Evolutionary conservation across 2,329 filamentous ascomycete species (phyloP).

Genomic region (Sphaerulina musiva): DNA sequence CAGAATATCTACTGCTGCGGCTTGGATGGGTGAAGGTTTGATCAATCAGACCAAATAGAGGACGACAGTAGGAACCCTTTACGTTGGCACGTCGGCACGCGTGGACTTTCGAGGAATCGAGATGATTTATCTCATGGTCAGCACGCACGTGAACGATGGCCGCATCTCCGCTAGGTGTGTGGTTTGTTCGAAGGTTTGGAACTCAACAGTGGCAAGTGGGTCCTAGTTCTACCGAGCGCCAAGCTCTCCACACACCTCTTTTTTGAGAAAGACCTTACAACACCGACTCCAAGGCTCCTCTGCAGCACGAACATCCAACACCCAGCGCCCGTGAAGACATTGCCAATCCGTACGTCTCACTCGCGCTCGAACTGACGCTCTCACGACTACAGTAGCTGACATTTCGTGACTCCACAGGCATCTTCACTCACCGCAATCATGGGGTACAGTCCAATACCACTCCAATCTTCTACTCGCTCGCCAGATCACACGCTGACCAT

Average conservation of each 20-base stretch:
- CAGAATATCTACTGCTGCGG: background rate
- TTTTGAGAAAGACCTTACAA: background rate
- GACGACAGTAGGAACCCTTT: background rate
- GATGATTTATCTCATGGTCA: no score
- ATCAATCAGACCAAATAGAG: background rate
- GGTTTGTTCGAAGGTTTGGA: no score
- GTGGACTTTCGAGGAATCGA: background rate
- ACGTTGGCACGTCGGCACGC: background rate
- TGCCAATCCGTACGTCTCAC: slow-evolving; percentile 17
- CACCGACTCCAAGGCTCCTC: slow-evolving; percentile 2
- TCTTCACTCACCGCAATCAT: slow-evolving; percentile 47
- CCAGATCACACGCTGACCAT: slow-evolving; percentile 33
- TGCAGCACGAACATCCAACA: slow-evolving; percentile 18
- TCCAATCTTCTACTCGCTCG: slow-evolving; percentile 3
- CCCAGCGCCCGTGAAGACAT: slow-evolving; percentile 21
- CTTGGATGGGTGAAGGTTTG: background rate
- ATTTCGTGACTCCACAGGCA: slow-evolving; percentile 22
- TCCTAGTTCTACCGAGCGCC: background rate
- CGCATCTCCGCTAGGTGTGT: no score
- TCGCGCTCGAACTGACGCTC: background rate
- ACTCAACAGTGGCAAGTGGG: no score
- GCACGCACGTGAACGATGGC: no score
- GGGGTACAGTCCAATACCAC: slow-evolving; percentile 40
- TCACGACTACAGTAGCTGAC: background rate
- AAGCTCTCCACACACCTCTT: background rate